Evolutionary conservation across 2,329 filamentous ascomycete genomes (phyloP), one percentile per base, ranked within the genome.

Genomic region (Fusarium paranaense): DNA sequence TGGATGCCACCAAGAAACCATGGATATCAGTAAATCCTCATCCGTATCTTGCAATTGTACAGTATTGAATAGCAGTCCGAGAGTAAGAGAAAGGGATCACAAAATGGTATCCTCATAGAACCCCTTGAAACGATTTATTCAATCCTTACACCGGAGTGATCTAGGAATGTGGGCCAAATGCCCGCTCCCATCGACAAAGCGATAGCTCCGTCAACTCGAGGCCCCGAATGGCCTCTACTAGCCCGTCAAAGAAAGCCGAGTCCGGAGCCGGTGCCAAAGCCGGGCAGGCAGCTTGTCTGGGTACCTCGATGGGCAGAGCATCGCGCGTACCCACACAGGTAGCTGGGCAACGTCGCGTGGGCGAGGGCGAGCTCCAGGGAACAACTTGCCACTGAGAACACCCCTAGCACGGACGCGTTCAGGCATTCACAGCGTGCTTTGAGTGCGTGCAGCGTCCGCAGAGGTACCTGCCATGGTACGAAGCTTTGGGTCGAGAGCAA

Each of bases 401-500:
- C 62, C 50, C 11, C 62, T 25, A 57, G 50, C 20, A 57, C 50
- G 50, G 62, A 57, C 47, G 47, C 37, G 62, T 64, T 64, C 50
- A 64, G 62, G 62, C 62, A 57, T 57, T 64, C 37, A 57, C 62
- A 64, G 62, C 14, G 61, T 63, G 61, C 33, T 52, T 63, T 56
- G 61, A 63, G 61, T 64, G 62, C 50, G 18, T 58, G 62, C 62
- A 64, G 61, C 25, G 22, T 14, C 61, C 10, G 10, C 22, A 37
- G 35, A 58, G 56, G 35, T 58, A 58, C 50, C 25, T 16, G n/a
- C 45, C 47, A 30, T 38, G 62, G 30, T 64, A 64, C 50, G 22
- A 25, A 16, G 25, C n/a, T 11, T 14, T 18, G 9, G 35, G 32
- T 38, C n/a, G 14, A 7, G 5, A 25, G 18, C 61, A n/a, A 64